phyloP scores from a whole-genome alignment of 73 alveolate genomes.

The Diophrys sp. region DNA sequence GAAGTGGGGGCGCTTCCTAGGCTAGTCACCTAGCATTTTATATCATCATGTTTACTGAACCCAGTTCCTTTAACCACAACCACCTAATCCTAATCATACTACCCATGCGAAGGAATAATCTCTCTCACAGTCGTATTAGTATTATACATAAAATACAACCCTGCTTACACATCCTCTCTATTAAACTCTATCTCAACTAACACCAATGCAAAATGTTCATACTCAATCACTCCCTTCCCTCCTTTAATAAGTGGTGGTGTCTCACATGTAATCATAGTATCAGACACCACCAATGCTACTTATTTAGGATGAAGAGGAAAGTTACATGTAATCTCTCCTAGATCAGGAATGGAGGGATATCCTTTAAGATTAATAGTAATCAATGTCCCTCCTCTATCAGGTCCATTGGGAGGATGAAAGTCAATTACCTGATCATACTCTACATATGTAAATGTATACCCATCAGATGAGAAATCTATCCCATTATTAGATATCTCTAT shows the following conservation, averaged over 20 bases:
- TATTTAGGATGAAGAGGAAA: background rate
- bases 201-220: background rate
- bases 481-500: background rate
- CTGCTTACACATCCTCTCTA: background rate
- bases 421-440: background rate
- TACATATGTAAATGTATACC: background rate
- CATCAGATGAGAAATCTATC: background rate
- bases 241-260: background rate
- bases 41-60: background rate
- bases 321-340: background rate
- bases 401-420: background rate
- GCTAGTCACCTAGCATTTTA: background rate
- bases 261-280: background rate
- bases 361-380: background rate
- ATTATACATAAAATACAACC: too few relatives aligned
- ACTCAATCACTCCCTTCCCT: too few relatives aligned
- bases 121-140: background rate
- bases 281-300: background rate
- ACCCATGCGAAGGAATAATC: background rate
- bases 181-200: background rate
- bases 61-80: background rate
- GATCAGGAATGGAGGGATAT: background rate
- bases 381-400: background rate
- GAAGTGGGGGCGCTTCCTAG: background rate
- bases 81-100: background rate